Conservation (phyloP, 78 protist species). For the Speleostelium caveatum region DNA sequence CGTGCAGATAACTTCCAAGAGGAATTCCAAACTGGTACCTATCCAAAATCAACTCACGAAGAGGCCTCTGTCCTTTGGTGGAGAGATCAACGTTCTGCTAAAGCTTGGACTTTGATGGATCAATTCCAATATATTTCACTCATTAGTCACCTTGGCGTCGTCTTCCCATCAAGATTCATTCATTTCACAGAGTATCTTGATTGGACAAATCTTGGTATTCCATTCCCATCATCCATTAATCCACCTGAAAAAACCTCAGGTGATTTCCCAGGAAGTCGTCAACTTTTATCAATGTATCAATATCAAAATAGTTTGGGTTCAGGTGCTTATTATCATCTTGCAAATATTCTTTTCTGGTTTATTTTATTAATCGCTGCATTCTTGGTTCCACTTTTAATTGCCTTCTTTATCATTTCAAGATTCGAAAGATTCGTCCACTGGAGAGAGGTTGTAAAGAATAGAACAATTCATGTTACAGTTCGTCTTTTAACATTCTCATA, state of each 20-base stretch:
- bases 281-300: constrained; percentile 17
- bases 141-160: constrained; percentile 63
- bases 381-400: constrained; percentile 35
- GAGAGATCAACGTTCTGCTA: constrained; percentile 78
- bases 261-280: not conserved
- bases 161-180: constrained; percentile 77
- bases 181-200: constrained; percentile 52
- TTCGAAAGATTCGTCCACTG: constrained; percentile 50
- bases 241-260: constrained; percentile 5
- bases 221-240: constrained; percentile 56
- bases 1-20: constrained; percentile 61
- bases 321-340: constrained; percentile 26
- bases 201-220: constrained; percentile 77
- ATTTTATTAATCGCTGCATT: constrained; percentile 42
- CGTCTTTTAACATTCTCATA: constrained; percentile 28
- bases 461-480: constrained; percentile 43
- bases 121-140: constrained; percentile 71
- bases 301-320: constrained; percentile 58
- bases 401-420: not conserved
- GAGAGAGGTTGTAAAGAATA: constrained; percentile 56
- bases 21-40: constrained; percentile 52
- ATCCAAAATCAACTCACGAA: constrained; percentile 68
- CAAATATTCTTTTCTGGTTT: constrained; percentile 76
- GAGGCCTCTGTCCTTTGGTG: constrained; percentile 76
- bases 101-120: constrained; percentile 77